Percentiles rank a stretch among this genome's conserved stretches.
These are phyloP conservation scores for Blastobotrys robertii DNA, from an alignment of 805 yeast species.

Conservation along the genomic window DNA sequence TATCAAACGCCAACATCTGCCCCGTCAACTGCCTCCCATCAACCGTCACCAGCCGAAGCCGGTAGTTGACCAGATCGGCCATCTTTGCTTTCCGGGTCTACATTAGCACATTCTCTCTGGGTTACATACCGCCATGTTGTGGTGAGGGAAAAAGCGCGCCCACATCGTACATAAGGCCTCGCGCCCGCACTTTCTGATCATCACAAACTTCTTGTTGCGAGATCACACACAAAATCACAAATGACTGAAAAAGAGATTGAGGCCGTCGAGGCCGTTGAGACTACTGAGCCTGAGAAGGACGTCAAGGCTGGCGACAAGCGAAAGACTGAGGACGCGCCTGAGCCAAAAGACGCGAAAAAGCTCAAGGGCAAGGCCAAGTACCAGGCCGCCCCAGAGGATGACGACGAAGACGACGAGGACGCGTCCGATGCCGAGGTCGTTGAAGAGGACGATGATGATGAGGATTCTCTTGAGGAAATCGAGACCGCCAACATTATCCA, in stretches of 20 bases:
- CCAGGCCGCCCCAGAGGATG: slow-evolving; percentile 39
- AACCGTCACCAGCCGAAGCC: slow-evolving; percentile 61
- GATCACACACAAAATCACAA: not conserved
- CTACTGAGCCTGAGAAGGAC: slow-evolving; percentile 9
- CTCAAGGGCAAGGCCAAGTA: slow-evolving; percentile 6
- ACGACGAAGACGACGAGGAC: slow-evolving; percentile 27
- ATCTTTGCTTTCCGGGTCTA: slow-evolving; percentile 33
- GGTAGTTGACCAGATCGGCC: slow-evolving; percentile 63
- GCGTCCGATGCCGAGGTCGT: slow-evolving; percentile 32
- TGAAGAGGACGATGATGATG: slow-evolving; percentile 56
- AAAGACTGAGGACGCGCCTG: slow-evolving; percentile 5
- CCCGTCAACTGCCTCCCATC: slow-evolving; percentile 78
- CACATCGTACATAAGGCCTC: not conserved
- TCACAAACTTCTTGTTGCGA: no score
- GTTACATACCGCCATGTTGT: not conserved
- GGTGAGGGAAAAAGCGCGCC: not conserved
- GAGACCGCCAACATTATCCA: slow-evolving; percentile 76
- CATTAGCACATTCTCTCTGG: not conserved
- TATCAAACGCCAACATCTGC: slow-evolving; percentile 77
- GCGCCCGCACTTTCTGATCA: not conserved
- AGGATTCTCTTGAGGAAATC: slow-evolving; percentile 71
- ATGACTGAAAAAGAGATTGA: slow-evolving; percentile 3
- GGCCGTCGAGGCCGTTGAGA: slow-evolving; percentile 6
- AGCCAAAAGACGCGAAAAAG: slow-evolving; percentile 4
- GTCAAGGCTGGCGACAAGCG: slow-evolving; percentile 3